A percentile compares a stretch with the other conserved stretches of the same genome.
Evolutionary conservation across 768 basidiomycete genomes (phyloP).

Genomic region (Mycena indigotica): DNA sequence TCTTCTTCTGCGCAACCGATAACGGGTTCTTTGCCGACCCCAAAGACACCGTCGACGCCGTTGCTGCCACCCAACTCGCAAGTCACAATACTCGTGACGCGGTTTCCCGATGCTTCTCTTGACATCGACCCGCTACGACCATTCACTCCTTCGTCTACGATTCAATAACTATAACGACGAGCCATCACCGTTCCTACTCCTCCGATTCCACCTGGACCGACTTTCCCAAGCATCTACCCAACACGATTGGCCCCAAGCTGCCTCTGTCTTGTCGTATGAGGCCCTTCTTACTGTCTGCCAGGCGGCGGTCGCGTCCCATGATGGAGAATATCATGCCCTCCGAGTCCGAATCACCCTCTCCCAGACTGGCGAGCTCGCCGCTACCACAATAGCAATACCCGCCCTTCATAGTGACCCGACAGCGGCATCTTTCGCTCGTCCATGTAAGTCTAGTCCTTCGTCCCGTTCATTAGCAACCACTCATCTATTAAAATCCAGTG

Average conservation of each 20-base stretch:
- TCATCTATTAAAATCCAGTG: no score
- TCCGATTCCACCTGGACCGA: slow-evolving; percentile 62
- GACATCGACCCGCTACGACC: slow-evolving; percentile 64
- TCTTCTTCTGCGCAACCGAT: no score
- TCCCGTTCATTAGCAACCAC: no score
- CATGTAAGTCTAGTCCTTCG: neutral
- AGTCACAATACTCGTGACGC: neutral
- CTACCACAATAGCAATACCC: slow-evolving; percentile 12
- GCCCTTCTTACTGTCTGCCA: slow-evolving; percentile 49
- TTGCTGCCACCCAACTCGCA: no score
- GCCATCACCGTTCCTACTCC: slow-evolving; percentile 63
- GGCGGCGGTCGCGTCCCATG: slow-evolving; percentile 39
- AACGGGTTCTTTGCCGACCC: no score
- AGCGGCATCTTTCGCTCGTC: slow-evolving; percentile 15
- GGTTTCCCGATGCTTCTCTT: slow-evolving; percentile 35
- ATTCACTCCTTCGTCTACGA: slow-evolving; percentile 38
- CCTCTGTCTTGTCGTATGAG: slow-evolving; percentile 38
- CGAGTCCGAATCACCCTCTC: slow-evolving; percentile 47
- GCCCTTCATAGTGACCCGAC: slow-evolving; percentile 23
- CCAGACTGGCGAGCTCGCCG: slow-evolving; percentile 20
- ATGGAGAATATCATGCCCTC: slow-evolving; percentile 23
- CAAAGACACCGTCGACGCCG: no score
- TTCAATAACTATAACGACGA: slow-evolving; percentile 65
- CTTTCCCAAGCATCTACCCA: slow-evolving; percentile 49
- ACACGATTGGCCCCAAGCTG: slow-evolving; percentile 53